phyloP scores from a whole-genome alignment of 148 eudicot genomes.

The Rhododendron mucronatum region DNA sequence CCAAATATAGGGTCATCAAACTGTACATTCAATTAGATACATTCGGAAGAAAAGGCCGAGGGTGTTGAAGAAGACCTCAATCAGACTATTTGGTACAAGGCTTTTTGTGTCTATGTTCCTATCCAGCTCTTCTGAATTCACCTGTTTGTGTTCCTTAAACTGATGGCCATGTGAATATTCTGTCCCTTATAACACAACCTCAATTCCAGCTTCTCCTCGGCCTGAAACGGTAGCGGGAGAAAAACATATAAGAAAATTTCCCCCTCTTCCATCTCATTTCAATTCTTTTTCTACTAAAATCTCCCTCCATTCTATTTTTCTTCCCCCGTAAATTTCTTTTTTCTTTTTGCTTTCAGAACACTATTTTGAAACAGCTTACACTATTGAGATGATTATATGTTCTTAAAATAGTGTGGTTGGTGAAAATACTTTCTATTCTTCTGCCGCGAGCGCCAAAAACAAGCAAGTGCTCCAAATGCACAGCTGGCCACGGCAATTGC shows the following conservation, averaged over 20 bases:
- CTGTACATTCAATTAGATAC: constrained; percentile 3
- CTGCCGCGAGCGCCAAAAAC: constrained; percentile 94
- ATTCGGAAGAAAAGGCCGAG: neutral
- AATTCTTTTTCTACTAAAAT: neutral
- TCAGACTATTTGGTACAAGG: constrained; percentile 9
- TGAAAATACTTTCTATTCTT: constrained; percentile 93
- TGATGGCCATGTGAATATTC: constrained; percentile 10
- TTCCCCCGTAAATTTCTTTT: neutral
- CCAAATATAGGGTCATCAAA: neutral
- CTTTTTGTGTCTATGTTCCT: neutral
- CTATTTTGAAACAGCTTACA: constrained; percentile 26
- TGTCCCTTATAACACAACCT: constrained; percentile 17
- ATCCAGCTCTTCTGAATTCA: neutral
- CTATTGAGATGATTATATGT: constrained; percentile 57
- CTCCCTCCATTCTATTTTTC: neutral
- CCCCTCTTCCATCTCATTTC: neutral
- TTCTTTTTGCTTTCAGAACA: constrained; percentile 5
- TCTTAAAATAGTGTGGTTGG: constrained; percentile 75
- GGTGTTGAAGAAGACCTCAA: constrained; percentile 6
- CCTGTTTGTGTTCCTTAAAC: constrained; percentile 9
- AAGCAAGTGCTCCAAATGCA: constrained; percentile 92
- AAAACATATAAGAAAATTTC: constrained; percentile 17
- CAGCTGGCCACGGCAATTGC: constrained; percentile 92
- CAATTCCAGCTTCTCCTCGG: constrained; percentile 80
- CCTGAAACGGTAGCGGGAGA: constrained; percentile 48